These are phyloP conservation scores for Cardiospermum halicacabum DNA, from an alignment of 345 rosid genomes.

Conservation along the genomic window DNA sequence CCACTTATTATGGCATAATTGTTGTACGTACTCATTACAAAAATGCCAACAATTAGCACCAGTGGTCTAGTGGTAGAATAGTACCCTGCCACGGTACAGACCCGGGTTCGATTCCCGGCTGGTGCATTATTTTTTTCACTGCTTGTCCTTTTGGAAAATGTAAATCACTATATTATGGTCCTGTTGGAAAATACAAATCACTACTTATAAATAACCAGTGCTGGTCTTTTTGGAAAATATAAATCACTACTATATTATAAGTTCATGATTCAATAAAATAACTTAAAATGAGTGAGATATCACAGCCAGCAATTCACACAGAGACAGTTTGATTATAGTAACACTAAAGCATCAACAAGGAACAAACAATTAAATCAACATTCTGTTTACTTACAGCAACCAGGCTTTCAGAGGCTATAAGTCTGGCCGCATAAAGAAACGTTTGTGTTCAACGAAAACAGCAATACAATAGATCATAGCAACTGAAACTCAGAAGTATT, in stretches of 20 bases:
- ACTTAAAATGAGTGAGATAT: too few species aligned
- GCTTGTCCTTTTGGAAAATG: too few species aligned
- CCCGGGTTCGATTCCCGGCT: conserved; percentile 67
- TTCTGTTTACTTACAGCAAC: conserved; percentile 12
- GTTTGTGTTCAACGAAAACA: neutral
- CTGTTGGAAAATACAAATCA: too few species aligned
- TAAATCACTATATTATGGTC: too few species aligned
- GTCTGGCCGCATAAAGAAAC: neutral
- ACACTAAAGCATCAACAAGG: neutral
- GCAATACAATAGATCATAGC: conserved; percentile 6
- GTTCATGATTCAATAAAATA: too few species aligned
- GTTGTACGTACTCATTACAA: neutral
- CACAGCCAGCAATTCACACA: neutral
- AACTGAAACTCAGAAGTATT: neutral
- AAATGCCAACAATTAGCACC: neutral
- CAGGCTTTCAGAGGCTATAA: neutral
- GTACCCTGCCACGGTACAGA: conserved; percentile 59
- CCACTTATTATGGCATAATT: too few species aligned
- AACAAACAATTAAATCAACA: neutral
- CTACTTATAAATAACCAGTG: too few species aligned
- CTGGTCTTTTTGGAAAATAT: too few species aligned
- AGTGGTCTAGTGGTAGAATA: conserved; percentile 61
- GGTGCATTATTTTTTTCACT: conserved; percentile 16
- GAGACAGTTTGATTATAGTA: neutral
- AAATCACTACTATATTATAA: too few species aligned